Evolutionary conservation across 371 early-diverging fungal genomes (phyloP).

Genomic region (Amoeboaphelidium occidentale): DNA sequence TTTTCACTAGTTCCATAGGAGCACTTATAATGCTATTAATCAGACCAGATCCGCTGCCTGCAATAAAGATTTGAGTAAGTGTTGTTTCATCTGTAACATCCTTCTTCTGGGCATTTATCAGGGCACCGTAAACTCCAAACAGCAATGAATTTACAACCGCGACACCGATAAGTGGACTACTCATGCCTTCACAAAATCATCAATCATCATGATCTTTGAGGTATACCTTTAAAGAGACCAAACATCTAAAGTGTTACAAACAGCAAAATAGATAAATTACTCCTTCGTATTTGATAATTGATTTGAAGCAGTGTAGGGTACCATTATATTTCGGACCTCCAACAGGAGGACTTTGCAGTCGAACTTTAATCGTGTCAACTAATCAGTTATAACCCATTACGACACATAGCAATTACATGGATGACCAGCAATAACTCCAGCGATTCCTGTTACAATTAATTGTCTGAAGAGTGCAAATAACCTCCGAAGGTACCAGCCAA

Average conservation of each 20-base stretch:
- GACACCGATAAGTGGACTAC: slow-evolving; percentile 23
- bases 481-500: not conserved
- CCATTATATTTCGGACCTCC: not conserved
- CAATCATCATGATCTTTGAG: not conserved
- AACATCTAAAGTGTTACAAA: not conserved
- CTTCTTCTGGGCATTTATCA: slow-evolving; percentile 25
- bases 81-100: slow-evolving; percentile 12
- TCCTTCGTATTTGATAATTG: not conserved
- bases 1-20: slow-evolving; percentile 7
- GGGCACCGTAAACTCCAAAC: slow-evolving; percentile 42
- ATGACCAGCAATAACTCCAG: not conserved
- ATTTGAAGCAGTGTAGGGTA: not conserved
- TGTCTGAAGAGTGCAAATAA: not conserved
- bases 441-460: not conserved
- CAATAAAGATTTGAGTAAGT: slow-evolving; percentile 35
- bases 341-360: not conserved
- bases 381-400: not conserved
- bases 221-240: not conserved
- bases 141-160: slow-evolving; percentile 56
- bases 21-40: slow-evolving; percentile 19
- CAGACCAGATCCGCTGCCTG: slow-evolving; percentile 42
- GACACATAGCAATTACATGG: not conserved
- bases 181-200: not conserved
- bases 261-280: not conserved
- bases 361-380: not conserved